These are phyloP conservation scores for Ogataea methylovora DNA, from an alignment of 805 yeast genomes.

Conservation along the genomic window DNA sequence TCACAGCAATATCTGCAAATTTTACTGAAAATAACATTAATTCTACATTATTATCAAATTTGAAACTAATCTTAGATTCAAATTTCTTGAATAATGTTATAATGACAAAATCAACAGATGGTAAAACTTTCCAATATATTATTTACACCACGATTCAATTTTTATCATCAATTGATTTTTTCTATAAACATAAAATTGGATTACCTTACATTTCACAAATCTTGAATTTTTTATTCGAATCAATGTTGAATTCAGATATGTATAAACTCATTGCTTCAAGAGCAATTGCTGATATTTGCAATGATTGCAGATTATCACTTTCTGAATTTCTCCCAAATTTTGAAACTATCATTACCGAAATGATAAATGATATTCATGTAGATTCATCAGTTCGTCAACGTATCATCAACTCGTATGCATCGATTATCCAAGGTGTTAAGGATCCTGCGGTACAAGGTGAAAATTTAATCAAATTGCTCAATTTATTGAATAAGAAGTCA, in stretches of 20 bases:
- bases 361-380: constrained; percentile 32
- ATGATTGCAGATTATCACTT: constrained; percentile 40
- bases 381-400: constrained; percentile 48
- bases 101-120: neutral
- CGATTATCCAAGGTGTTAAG: constrained; percentile 48
- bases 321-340: constrained; percentile 37
- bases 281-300: constrained; percentile 53
- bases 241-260: constrained; percentile 20
- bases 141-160: constrained; percentile 47
- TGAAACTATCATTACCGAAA: constrained; percentile 37
- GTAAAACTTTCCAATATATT: constrained; percentile 19
- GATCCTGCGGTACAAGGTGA: constrained; percentile 38
- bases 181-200: constrained; percentile 43
- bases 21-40: constrained; percentile 29
- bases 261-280: constrained; percentile 37
- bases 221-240: constrained; percentile 38
- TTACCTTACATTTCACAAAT: constrained; percentile 37
- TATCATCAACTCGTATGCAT: constrained; percentile 53
- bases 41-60: constrained; percentile 10
- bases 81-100: constrained; percentile 18
- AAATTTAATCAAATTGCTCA: constrained; percentile 15
- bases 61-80: constrained; percentile 22
- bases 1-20: constrained; percentile 50
- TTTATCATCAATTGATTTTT: constrained; percentile 53
- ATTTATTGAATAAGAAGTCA: constrained; percentile 14